Base-by-base conservation (phyloP, 331 rosid genomes). In the Cydonia oblonga region DNA sequence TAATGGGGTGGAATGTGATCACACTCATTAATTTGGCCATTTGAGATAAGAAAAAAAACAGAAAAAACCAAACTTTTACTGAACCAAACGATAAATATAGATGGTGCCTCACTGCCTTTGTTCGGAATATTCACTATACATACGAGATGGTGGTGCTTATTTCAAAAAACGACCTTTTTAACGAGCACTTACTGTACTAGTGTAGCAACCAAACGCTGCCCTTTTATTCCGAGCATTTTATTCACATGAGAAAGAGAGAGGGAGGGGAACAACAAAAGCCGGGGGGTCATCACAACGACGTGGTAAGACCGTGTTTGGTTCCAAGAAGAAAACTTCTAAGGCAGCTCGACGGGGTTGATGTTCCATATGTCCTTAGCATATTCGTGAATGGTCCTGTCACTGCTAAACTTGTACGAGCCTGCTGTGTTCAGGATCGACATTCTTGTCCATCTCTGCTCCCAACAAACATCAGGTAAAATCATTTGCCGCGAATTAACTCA, bases 371-470 rank as follows among this genome's bases (percentile, higher is more conserved):
- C 96, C 29, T 83, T 76, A 1, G 99, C 97, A 75, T 95, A 95
- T 81, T 95, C 97, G 29, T 84, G 97, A 74, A 95, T 95, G 30
- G 99, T 95, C 70, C 99, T 85, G 87, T 95, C 99, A 40, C 99
- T 91, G 90, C 99, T 95, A 54, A 95, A 95, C 96, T 95, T 95
- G 90, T 66, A 67, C 7, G 99, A 95, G 30, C 99, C 99, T 13
- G 99, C 97, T 42, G 99, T 91, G 60, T 95, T 95, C 88, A 91
- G 75, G 74, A 95, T 95, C 60, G 99, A 89, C 99, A 95, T 95
- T 82, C 81, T 84, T 23, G 97, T 89, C 99, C 99, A 95, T 81
- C 56, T 83, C 99, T 95, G 96, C 52, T 24, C 67, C 64, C 22
- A 7, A 49, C 38, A 75, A 76, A 76, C 69, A 71, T 2, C 20